These are phyloP conservation scores for Tylopilus intermedius DNA, from an alignment of 768 basidiomycete species.

Conservation along the genomic window DNA sequence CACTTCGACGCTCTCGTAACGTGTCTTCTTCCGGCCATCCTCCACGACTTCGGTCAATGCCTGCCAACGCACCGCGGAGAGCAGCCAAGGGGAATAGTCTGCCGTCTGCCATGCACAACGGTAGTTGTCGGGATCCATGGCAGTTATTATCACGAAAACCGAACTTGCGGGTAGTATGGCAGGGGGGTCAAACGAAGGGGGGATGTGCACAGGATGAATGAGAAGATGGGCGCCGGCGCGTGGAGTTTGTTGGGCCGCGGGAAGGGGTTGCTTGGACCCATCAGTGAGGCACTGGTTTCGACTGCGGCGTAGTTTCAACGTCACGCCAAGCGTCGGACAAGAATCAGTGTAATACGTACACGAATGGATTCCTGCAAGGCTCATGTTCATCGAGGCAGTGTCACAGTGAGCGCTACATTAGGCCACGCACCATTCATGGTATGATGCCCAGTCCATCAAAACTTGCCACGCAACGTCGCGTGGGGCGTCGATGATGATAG, in stretches of 20 bases:
- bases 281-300: slow-evolving; percentile 47
- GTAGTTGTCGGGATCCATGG: slow-evolving; percentile 48
- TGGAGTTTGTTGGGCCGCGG: slow-evolving; percentile 43
- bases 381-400: background rate
- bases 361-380: slow-evolving; percentile 59
- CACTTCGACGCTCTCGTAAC: slow-evolving; percentile 61
- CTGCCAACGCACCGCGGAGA: slow-evolving; percentile 62
- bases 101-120: slow-evolving; percentile 53
- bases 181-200: slow-evolving; percentile 48
- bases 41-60: slow-evolving; percentile 42
- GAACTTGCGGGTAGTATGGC: slow-evolving; percentile 32
- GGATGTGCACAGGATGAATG: slow-evolving; percentile 53
- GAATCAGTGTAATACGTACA: slow-evolving; percentile 37
- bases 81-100: slow-evolving; percentile 41
- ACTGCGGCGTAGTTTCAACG: slow-evolving; percentile 26
- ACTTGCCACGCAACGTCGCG: slow-evolving; percentile 56
- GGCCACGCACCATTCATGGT: slow-evolving; percentile 52
- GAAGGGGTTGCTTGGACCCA: slow-evolving; percentile 36
- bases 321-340: background rate
- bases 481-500: slow-evolving; percentile 56
- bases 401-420: background rate
- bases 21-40: slow-evolving; percentile 44
- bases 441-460: slow-evolving; percentile 56
- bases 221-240: slow-evolving; percentile 43
- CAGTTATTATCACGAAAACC: slow-evolving; percentile 43